Evolutionary conservation across 73 alveolate genomes (phyloP), one percentile per base, ranked within the genome.

Genomic region (Breviolum minutum): DNA sequence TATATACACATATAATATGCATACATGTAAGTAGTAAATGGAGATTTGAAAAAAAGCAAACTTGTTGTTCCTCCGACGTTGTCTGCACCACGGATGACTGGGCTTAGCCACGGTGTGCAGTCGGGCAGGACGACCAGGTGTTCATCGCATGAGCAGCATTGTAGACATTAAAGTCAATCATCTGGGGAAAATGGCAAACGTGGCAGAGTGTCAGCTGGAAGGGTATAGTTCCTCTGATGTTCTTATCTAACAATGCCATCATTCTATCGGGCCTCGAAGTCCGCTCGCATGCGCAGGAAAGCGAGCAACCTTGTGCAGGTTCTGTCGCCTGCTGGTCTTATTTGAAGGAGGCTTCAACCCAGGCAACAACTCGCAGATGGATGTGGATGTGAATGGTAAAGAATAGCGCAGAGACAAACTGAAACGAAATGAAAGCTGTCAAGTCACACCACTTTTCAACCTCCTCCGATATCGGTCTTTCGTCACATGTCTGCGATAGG

Each of bases 221-320:
- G 54, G 54, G 54, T 40, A 40, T 40, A 40, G 54, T 40, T 40
- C 54, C 54, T 40, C 3, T 40, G 54, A 40, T 40, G 54, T 40
- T 40, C 54, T 3, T n/a, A n/a, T 40, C 54, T 40, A 40, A 40
- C 54, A 40, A 40, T 40, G 54, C 54, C 54, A 40, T 40, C 54
- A 40, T 40, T 40, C 54, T 30, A 0, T 27, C n/a, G 8, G 16
- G 76, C 97, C 97, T 91, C 97, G 54, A 92, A 92, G 81, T 54
- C 82, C 29, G 98, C 90, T 7, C 98, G 98, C 98, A 92, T 92
- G 77, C 98, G 98, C n/a, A 92, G 90, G 70, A 92, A 92, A 7
- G 85, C 98, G 64, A 74, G 27, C 63, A 92, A 17, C 66, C 76
- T 79, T 26, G 98, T 92, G 90, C 98, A 92, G 90, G 82, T 92